Conservation (phyloP, 2,329 filamentous ascomycete species). For the Claviceps sp. region DNA sequence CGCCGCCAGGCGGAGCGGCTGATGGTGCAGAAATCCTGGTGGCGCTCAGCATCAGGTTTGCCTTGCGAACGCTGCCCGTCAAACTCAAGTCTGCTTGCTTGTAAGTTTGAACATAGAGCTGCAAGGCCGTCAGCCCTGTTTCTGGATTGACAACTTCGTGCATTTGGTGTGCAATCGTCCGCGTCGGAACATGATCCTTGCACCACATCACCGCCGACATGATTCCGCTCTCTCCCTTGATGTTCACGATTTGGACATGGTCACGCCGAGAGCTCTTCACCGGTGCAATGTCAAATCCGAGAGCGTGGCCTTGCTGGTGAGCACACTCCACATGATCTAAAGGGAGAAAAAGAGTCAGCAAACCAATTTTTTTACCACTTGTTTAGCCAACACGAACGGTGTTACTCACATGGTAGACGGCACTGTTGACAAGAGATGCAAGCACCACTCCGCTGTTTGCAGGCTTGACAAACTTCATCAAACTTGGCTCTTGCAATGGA, state of each 20-base stretch:
- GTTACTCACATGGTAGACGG: slow-evolving; percentile 33
- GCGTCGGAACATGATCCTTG: slow-evolving; percentile 67
- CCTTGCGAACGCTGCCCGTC: slow-evolving; percentile 87
- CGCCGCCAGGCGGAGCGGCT: slow-evolving; percentile 14
- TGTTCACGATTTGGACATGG: slow-evolving; percentile 62
- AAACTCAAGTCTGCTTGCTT: slow-evolving; percentile 88
- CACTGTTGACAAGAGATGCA: slow-evolving; percentile 75
- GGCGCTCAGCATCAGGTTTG: slow-evolving; percentile 58
- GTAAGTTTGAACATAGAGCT: slow-evolving; percentile 77
- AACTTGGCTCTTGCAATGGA: slow-evolving; percentile 63
- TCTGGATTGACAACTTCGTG: slow-evolving; percentile 57
- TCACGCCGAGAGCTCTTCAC: slow-evolving; percentile 83
- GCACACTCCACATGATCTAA: slow-evolving; percentile 72
- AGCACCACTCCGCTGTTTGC: slow-evolving; percentile 61
- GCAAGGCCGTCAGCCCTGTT: slow-evolving; percentile 62
- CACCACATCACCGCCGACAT: slow-evolving; percentile 86
- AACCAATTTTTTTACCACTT: neutral
- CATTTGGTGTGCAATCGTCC: slow-evolving; percentile 64
- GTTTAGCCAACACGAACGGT: neutral
- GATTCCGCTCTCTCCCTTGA: slow-evolving; percentile 69
- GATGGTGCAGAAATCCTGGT: slow-evolving; percentile 37
- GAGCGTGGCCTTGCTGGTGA: slow-evolving; percentile 63
- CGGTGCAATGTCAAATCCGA: slow-evolving; percentile 83
- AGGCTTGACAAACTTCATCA: slow-evolving; percentile 70
- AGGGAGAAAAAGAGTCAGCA: slow-evolving; percentile 5